Percentiles rank a stretch among this genome's conserved stretches.
Evolutionary conservation across 805 yeast species (phyloP).

Genomic region (Ogataea nakhonphanomensis): DNA sequence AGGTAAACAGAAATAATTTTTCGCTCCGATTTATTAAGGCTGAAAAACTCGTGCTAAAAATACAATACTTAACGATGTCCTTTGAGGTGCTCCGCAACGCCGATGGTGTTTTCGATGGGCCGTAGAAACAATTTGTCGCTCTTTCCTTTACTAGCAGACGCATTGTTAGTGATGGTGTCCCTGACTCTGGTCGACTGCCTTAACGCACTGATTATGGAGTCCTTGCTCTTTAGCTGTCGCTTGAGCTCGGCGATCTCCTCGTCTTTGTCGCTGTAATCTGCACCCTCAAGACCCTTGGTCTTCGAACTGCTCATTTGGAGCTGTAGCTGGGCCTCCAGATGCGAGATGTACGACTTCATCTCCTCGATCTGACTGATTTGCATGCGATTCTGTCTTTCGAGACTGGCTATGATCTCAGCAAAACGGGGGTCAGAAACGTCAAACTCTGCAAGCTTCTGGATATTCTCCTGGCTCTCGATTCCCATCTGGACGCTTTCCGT

Average conservation of each 20-base stretch:
- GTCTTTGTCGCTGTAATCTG: conserved; percentile 43
- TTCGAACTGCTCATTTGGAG: conserved; percentile 29
- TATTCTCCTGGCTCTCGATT: conserved; percentile 54
- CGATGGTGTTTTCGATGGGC: conserved; percentile 19
- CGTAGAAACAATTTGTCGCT: conserved; percentile 15
- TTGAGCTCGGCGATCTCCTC: conserved; percentile 66
- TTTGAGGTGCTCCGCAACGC: conserved; percentile 4
- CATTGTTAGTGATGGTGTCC: conserved; percentile 25
- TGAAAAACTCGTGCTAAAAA: conserved; percentile 1
- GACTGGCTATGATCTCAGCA: conserved; percentile 42
- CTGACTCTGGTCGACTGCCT: conserved; percentile 63
- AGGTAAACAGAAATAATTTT: conserved; percentile 9
- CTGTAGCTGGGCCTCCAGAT: conserved; percentile 56
- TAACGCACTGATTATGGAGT: conserved; percentile 71
- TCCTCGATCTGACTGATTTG: conserved; percentile 55
- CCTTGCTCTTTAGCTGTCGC: conserved; percentile 65
- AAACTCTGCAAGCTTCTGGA: conserved; percentile 54
- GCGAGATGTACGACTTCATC: conserved; percentile 54
- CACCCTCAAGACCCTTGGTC: neutral
- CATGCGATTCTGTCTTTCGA: conserved; percentile 46
- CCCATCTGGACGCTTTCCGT: conserved; percentile 33
- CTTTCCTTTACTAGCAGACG: neutral
- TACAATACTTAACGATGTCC: conserved; percentile 4
- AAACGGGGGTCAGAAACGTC: conserved; percentile 31
- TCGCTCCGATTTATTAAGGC: conserved; percentile 2